Evolutionary conservation across 495 filamentous ascomycete species (phyloP).

Genomic region (Penicillium chermesinum): DNA sequence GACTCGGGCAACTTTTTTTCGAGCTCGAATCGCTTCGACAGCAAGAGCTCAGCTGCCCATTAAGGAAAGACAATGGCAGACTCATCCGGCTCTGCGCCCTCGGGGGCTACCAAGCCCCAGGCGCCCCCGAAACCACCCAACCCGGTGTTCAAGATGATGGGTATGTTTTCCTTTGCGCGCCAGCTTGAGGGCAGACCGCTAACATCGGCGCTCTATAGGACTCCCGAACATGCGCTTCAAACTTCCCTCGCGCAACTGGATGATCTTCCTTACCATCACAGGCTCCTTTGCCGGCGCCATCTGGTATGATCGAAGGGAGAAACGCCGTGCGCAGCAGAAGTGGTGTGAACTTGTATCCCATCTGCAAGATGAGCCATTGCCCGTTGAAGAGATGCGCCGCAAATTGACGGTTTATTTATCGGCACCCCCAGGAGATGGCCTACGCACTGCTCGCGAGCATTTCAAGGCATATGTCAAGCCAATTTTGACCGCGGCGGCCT

Average conservation of each 20-base stretch:
- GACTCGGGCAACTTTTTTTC: conserved; percentile 16
- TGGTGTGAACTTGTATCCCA: conserved; percentile 88
- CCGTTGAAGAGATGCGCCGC: conserved; percentile 66
- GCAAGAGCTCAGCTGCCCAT: neutral
- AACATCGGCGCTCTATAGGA: conserved; percentile 32
- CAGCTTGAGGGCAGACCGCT: conserved; percentile 1
- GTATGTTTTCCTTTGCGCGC: conserved; percentile 28
- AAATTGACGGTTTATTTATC: conserved; percentile 83
- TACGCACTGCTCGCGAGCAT: conserved; percentile 79
- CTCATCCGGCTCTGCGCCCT: conserved; percentile 27
- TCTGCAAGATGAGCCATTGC: conserved; percentile 69
- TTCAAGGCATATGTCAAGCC: conserved; percentile 96
- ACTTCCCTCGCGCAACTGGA: conserved; percentile 95
- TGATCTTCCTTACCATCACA: conserved; percentile 82
- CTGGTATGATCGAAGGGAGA: conserved; percentile 87
- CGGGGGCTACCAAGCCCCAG: conserved; percentile 30
- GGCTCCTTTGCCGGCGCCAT: conserved; percentile 71
- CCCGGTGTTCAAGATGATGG: conserved; percentile 70
- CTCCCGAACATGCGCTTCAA: conserved; percentile 74
- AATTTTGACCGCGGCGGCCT: conserved; percentile 76
- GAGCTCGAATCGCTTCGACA: conserved; percentile 5
- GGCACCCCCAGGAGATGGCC: conserved; percentile 77
- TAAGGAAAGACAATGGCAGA: conserved; percentile 29
- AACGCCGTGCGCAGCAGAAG: conserved; percentile 72
- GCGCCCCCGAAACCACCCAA: conserved; percentile 51